Evolutionary conservation across 257 asterid genomes (phyloP).

Genomic region (Nicotiana sylvestris): DNA sequence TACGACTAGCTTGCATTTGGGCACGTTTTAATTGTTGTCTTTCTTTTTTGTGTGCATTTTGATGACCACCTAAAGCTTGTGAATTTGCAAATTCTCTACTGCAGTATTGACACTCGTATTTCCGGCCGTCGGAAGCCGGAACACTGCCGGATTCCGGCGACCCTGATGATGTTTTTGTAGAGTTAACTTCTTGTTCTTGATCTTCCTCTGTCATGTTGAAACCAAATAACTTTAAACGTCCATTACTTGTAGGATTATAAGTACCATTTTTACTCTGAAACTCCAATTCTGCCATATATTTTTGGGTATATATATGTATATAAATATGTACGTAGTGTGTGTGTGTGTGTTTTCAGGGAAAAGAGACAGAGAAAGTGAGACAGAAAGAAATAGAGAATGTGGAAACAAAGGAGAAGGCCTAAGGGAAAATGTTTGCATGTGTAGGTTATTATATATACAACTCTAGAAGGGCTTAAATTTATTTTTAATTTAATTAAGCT

Average conservation of each 20-base stretch:
- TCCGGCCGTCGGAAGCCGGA: slow-evolving; percentile 60
- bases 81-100: slow-evolving; percentile 89
- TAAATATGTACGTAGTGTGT: background rate
- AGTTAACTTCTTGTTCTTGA: slow-evolving; percentile 35
- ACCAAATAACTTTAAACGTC: slow-evolving; percentile 76
- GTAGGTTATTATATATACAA: slow-evolving; percentile 55
- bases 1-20: slow-evolving; percentile 75
- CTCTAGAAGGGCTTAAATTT: slow-evolving; percentile 15
- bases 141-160: slow-evolving; percentile 41
- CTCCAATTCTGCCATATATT: slow-evolving; percentile 55
- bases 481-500: background rate
- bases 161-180: slow-evolving; percentile 33
- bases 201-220: slow-evolving; percentile 55
- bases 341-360: slow-evolving; percentile 1
- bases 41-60: slow-evolving; percentile 94
- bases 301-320: background rate
- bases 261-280: slow-evolving; percentile 38
- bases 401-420: slow-evolving; percentile 1
- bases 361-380: slow-evolving; percentile 8
- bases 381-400: slow-evolving; percentile 11
- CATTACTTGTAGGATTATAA: slow-evolving; percentile 12
- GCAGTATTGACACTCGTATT: slow-evolving; percentile 95
- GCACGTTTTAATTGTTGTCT: slow-evolving; percentile 90
- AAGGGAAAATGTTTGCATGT: slow-evolving; percentile 42
- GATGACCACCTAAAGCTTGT: slow-evolving; percentile 97